Base-by-base conservation (phyloP, 2,329 filamentous ascomycete genomes). In the Verticillium albo-atrum region DNA sequence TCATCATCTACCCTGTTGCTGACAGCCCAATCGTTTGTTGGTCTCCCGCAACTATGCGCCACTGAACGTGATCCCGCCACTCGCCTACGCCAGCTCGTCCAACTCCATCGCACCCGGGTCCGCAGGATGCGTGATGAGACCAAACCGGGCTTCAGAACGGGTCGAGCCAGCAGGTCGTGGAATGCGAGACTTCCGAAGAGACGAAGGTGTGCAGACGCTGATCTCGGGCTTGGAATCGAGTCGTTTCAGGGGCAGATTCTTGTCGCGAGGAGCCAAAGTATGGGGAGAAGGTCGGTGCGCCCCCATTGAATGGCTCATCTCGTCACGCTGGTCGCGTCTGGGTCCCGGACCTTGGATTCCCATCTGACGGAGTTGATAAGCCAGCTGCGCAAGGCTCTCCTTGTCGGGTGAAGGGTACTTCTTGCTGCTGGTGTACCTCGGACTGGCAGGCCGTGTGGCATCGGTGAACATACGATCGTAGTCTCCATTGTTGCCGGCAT, bases 381-480 rank as follows among this genome's bases (percentile, higher is more conserved):
- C 72, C 26, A 79, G 66, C n/a, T 72, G 66, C 55, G 77, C 71
- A 25, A 79, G 65, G 10, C 71, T 72, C 30, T 70, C 67, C 60
- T 78, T 78, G 67, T 73, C 77, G 2, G 77, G 77, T 2, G 77
- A 79, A 6, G 77, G 77, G 42, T 79, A 77, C 59, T 79, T 79
- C 68, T 79, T 79, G 17, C 26, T 59, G 42, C n/a, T 54, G n/a
- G 17, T 10, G 53, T 12, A 56, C 12, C 2, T 60, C 55, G 6
- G 26, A 15, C 20, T 53, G 28, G 27, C 20, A 12, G 4, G 42
- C 7, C 5, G n/a, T 50, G 5, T 10, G 4, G 14, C 14, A 9
- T 23, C 20, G n/a, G 42, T 23, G 42, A 50, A 23, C n/a, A 50
- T 6, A 23, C n/a, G 9, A 50, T 50, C 42, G 7, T 23, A 23